Evolutionary conservation across 441 rosid genomes (phyloP).

Genomic region (Melastoma candidum): DNA sequence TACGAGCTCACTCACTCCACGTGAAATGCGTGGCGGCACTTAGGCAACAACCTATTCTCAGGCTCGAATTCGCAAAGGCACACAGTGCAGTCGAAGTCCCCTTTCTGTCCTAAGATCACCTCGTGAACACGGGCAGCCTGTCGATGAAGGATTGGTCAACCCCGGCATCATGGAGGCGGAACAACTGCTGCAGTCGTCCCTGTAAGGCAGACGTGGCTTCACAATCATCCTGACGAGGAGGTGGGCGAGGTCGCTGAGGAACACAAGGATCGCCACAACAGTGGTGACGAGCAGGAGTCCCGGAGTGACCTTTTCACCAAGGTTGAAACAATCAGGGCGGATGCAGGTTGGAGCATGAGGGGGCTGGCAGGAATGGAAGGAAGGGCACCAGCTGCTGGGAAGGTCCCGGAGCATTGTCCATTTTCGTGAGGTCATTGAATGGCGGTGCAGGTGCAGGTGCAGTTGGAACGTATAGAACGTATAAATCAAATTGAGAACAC

Average conservation of each 20-base stretch:
- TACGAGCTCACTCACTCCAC: too few species aligned
- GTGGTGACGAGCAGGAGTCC: constrained; percentile 41
- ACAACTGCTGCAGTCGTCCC: constrained; percentile 91
- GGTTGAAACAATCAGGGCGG: constrained; percentile 27
- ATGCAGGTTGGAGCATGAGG: constrained; percentile 13
- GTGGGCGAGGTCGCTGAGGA: constrained; percentile 59
- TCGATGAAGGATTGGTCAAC: constrained; percentile 93
- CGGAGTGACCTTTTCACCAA: constrained; percentile 45
- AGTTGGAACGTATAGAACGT: neutral
- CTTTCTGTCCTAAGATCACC: constrained; percentile 64
- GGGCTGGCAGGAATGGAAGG: constrained; percentile 25
- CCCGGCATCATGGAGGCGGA: constrained; percentile 91
- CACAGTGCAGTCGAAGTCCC: constrained; percentile 86
- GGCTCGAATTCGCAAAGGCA: constrained; percentile 86
- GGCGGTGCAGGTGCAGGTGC: neutral
- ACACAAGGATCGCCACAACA: constrained; percentile 57
- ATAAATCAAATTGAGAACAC: neutral
- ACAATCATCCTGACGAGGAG: constrained; percentile 51
- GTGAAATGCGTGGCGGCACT: constrained; percentile 96
- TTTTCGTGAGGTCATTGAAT: neutral
- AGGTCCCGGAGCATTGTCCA: neutral
- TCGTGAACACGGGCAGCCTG: constrained; percentile 82
- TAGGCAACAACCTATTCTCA: constrained; percentile 83
- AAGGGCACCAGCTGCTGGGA: constrained; percentile 23
- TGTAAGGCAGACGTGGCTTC: constrained; percentile 72